A percentile compares a stretch with the other conserved stretches of the same genome.
phyloP scores from a whole-genome alignment of 371 early-diverging fungal genomes.

The Actinomortierella wolfii region DNA sequence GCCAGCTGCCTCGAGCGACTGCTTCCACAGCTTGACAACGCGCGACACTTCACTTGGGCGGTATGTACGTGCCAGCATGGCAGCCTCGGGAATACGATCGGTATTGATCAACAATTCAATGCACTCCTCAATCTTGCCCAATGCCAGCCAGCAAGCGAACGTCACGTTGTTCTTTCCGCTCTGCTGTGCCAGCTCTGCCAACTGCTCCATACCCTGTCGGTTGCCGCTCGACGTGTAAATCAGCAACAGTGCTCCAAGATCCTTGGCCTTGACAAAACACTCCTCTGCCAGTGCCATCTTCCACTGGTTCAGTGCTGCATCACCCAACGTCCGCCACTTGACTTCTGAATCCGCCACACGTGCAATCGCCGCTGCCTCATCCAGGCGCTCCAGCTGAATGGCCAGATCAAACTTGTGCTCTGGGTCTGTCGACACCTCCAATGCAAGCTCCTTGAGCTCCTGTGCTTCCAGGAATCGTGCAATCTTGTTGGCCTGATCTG shows the following conservation, averaged over 20 bases:
- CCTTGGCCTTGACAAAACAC: slow-evolving; percentile 86
- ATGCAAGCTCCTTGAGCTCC: slow-evolving; percentile 87
- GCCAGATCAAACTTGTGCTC: slow-evolving; percentile 97
- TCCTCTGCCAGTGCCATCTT: slow-evolving; percentile 87
- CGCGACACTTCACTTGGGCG: slow-evolving; percentile 77
- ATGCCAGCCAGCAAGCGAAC: slow-evolving; percentile 79
- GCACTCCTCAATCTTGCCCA: slow-evolving; percentile 76
- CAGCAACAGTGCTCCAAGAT: slow-evolving; percentile 86
- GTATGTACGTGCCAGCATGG: slow-evolving; percentile 91
- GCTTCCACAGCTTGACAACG: slow-evolving; percentile 83
- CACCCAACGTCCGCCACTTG: slow-evolving; percentile 93
- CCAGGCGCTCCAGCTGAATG: slow-evolving; percentile 81
- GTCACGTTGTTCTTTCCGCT: slow-evolving; percentile 90
- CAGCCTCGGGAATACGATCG: slow-evolving; percentile 95
- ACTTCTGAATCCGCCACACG: slow-evolving; percentile 76
- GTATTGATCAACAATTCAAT: slow-evolving; percentile 84
- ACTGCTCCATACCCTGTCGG: slow-evolving; percentile 67
- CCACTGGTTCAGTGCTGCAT: slow-evolving; percentile 89
- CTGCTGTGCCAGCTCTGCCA: slow-evolving; percentile 81
- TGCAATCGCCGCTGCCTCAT: slow-evolving; percentile 89
- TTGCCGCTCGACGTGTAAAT: slow-evolving; percentile 91
- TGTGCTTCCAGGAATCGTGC: slow-evolving; percentile 96
- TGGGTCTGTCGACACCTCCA: slow-evolving; percentile 89
- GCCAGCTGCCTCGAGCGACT: slow-evolving; percentile 63
- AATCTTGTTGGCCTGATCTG: slow-evolving; percentile 86